Evolutionary conservation across 371 early-diverging fungal species (phyloP), one percentile per base, ranked within the genome.

Genomic region (Mucor lusitanicus): DNA sequence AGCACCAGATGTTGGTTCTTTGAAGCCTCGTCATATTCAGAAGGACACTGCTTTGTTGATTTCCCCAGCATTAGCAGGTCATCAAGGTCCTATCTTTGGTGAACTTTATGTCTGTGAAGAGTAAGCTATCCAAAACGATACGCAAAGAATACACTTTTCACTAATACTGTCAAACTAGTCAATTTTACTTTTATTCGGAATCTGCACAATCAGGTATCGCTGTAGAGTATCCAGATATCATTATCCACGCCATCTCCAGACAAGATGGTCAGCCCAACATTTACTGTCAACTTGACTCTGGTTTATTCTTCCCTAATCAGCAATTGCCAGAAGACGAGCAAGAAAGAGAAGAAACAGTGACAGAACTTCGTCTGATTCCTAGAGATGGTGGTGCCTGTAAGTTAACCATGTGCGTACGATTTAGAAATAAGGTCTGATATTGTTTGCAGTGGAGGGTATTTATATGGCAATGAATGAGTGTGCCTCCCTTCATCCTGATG

Each of bases 191-290:
- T 67, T 87, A 83, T 74, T 87, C 86, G 0, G 55, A 70, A 3
- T 57, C 27, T 4, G 70, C 71, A 2, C 61, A 75, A 23, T 68
- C 78, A 11, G 90, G 90, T 11, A 84, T 92, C 54, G 74, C 90
- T 12, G 83, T 94, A 60, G 87, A 88, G 60, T 94, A 92, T 59
- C 89, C 86, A 0, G 84, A 87, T 61, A 90, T 94, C 62, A 87
- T 91, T 37, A 91, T 94, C 61, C 93, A 94, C 61, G 95, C 95
- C 19, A 88, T 91, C 56, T 91, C 93, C 6, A 86, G 90, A 50
- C 85, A 83, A n/a, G 80, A 79, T 17, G 87, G 84, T 21, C 81
- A 72, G 28, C 85, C 90, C 1, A 82, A 82, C 64, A 87, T 94
- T 63, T 94, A 92, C 68, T 92, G 91, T 67, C 94, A 94, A 74